Evolutionary conservation across 2,329 filamentous ascomycete species (phyloP), one percentile per base, ranked within the genome.

Genomic region (Epichloe gansuensis): DNA sequence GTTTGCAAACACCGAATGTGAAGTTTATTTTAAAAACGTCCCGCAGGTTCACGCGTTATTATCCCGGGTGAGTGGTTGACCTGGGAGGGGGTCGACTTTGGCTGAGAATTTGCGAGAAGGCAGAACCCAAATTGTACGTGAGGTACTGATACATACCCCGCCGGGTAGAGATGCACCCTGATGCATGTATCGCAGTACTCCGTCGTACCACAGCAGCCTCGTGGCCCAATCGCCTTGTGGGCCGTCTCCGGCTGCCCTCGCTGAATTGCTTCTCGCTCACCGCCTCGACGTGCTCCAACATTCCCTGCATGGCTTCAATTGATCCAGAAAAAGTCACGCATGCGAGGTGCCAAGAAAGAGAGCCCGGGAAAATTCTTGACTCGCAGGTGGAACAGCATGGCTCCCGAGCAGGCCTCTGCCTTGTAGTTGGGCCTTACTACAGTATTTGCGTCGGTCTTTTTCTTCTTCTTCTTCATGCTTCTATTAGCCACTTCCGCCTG

Each of bases 161-260:
- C 67, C 68, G 65, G 66, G 66, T 64, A 69, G 64, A 65, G 53
- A 68, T 65, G 63, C 66, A 54, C 66, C 61, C 59, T 52, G 60
- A 60, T 57, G 56, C 55, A 60, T 55, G 59, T 65, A 63, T 46
- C 44, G 17, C 17, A 17, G 17, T 17, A 17, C 17, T 17, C 17
- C 17, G 17, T 17, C 17, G 17, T 17, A 17, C 17, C 17, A 17
- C 17, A 17, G 17, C 17, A 17, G 17, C 17, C 1, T 17, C 2
- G 17, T 17, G 17, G 17, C 17, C 17, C 17, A 17, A 17, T 17
- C 17, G 17, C 17, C 17, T 17, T 17, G 17, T 17, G 17, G 17
- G 17, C 17, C 17, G 17, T 17, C 17, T 17, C 17, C 17, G 17
- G 17, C 17, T 17, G 17, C 17, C 17, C 17, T 17, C 17, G 17